Evolutionary conservation across 352 stramenopile genomes (phyloP), one percentile per base, ranked within the genome.

Genomic region (Globisporangium uncinulatum): DNA sequence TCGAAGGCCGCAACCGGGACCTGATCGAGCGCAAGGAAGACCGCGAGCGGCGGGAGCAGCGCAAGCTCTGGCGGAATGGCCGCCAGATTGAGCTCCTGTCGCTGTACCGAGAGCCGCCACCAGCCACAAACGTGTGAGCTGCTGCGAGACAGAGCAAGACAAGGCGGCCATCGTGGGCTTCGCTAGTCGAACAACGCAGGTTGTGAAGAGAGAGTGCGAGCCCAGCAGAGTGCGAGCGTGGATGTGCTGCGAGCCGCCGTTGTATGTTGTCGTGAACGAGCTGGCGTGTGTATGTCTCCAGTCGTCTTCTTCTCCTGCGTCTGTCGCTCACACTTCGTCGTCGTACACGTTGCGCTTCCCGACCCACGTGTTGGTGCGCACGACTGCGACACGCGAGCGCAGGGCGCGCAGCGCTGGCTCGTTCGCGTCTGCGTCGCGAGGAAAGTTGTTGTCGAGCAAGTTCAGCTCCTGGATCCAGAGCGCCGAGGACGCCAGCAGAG

Each of bases 321-420:
- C 51, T 29, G 49, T 59, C 29, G 54, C 45, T 62, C 79, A 92
- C 8, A 90, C 74, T 69, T 92, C 83, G 54, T 92, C 83, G 36
- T 92, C 83, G 61, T 92, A 92, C n/a, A 92, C 83, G 61, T 83
- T 86, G 21, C 78, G 72, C 51, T 74, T 75, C 54, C 56, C 70
- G 41, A 70, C 66, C 78, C 79, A 90, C 37, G 80, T 70, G 51
- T 90, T 89, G 31, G 73, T 89, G 31, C 59, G 74, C 43, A 92
- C 54, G 42, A 73, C 63, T 19, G 62, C 57, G n/a, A 89, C 74
- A 13, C 59, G 62, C 8, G 39, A 45, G 39, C 62, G 63, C 11
- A 92, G 62, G 0, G 50, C 48, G 6, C 63, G 44, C 3, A 89
- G 55, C 36, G 70, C 55, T 1, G 44, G 53, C 1, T 57, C 65